Conservation (phyloP, 176 grass and related monocot genomes). For the Ampelocalamus luodianensis region DNA sequence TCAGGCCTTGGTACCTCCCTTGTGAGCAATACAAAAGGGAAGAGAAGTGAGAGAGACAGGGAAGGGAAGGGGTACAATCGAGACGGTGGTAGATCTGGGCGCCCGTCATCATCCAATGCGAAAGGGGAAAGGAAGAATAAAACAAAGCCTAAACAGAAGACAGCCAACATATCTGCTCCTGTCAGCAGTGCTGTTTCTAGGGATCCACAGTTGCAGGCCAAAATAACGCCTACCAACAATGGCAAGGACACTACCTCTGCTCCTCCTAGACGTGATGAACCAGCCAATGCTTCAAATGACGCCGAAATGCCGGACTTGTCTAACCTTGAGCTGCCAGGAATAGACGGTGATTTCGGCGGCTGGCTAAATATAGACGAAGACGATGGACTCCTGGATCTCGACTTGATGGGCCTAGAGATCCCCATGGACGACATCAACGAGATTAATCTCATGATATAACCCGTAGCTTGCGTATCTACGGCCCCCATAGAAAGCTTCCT, state of each 20-base stretch:
- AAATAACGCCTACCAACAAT: conserved; percentile 41
- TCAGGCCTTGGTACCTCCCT: conserved; percentile 56
- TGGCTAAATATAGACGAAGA: conserved; percentile 75
- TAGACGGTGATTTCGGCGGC: conserved; percentile 63
- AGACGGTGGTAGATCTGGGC: conserved; percentile 52
- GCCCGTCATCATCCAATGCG: conserved; percentile 60
- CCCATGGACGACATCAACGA: conserved; percentile 88
- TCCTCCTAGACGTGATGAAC: conserved; percentile 41
- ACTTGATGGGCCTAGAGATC: conserved; percentile 84
- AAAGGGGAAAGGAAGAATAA: conserved; percentile 82
- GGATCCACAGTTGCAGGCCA: conserved; percentile 39
- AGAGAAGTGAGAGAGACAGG: conserved; percentile 87
- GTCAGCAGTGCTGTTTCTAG: conserved; percentile 46
- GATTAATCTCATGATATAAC: conserved; percentile 70
- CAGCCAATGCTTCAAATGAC: conserved; percentile 42
- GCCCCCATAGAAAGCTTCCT: conserved; percentile 43
- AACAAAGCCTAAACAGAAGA: conserved; percentile 87
- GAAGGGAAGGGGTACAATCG: conserved; percentile 71
- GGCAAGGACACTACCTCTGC: conserved; percentile 48
- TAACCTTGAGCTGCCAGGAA: conserved; percentile 67
- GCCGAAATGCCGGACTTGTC: conserved; percentile 51
- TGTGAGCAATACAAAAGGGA: conserved; percentile 75
- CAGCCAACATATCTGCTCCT: conserved; percentile 55
- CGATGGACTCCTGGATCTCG: conserved; percentile 72
- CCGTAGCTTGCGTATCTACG: conserved; percentile 30